Evolutionary conservation across 306 rosid genomes (phyloP).

Genomic region (Fagus crenata): DNA sequence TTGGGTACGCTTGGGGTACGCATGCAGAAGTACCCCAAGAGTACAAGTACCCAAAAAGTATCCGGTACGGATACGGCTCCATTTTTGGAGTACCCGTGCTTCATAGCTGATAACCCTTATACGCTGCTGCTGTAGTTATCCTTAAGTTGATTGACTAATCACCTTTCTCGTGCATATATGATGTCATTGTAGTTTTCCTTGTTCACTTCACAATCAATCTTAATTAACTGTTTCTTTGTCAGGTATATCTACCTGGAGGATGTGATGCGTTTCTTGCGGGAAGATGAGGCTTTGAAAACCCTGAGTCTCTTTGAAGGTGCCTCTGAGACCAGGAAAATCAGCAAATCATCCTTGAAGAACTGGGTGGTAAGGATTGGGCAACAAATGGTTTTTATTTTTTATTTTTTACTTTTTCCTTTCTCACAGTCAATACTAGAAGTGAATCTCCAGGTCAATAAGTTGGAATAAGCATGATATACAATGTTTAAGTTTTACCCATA

Average conservation of each 20-base stretch:
- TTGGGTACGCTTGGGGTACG: too few relatives aligned
- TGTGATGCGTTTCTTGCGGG: constrained; percentile 76
- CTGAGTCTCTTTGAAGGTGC: constrained; percentile 83
- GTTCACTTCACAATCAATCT: neutral
- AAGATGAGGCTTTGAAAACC: constrained; percentile 70
- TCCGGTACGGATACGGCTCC: too few relatives aligned
- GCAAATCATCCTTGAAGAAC: constrained; percentile 74
- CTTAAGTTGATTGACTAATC: neutral
- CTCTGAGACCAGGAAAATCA: constrained; percentile 47
- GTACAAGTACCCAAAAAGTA: too few relatives aligned
- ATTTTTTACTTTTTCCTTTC: neutral
- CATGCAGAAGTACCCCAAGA: too few relatives aligned
- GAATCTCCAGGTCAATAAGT: neutral
- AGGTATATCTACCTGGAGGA: constrained; percentile 64
- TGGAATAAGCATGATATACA: neutral
- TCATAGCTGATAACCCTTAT: too few relatives aligned
- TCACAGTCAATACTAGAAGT: neutral
- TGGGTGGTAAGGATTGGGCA: constrained; percentile 76
- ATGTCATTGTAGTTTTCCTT: neutral
- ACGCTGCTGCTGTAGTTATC: too few relatives aligned
- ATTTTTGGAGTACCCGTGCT: too few relatives aligned
- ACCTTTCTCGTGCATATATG: neutral
- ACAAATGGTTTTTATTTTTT: constrained; percentile 14
- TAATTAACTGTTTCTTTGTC: constrained; percentile 7
- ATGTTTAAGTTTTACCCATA: neutral